Percentiles rank a stretch among this genome's conserved stretches.
Evolutionary conservation across 1,284 basidiomycete genomes (phyloP).

Genomic region (Cutaneotrichosporon sp.): DNA sequence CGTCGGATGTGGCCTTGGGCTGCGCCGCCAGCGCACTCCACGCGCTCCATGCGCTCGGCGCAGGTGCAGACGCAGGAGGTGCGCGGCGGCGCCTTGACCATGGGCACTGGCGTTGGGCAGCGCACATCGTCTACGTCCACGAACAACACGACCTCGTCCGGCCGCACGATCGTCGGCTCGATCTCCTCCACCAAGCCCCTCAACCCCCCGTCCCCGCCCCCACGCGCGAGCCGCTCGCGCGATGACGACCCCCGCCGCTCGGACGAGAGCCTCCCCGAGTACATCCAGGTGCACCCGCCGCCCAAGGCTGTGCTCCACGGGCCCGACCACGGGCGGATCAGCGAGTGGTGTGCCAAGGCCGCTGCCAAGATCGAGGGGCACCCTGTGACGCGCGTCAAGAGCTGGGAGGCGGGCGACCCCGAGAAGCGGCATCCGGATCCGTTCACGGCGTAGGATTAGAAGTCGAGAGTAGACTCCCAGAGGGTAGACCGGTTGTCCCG

Average conservation of each 20-base stretch:
- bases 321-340: neutral
- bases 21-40: neutral
- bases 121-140: constrained; percentile 1
- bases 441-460: neutral
- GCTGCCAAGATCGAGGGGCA: neutral
- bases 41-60: neutral
- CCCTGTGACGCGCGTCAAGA: neutral
- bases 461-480: neutral
- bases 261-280: neutral
- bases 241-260: constrained; percentile 2
- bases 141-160: neutral
- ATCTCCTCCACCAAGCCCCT: neutral
- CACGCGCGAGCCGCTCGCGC: neutral
- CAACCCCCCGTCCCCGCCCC: neutral
- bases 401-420: neutral
- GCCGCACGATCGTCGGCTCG: neutral
- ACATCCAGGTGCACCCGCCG: neutral
- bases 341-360: neutral
- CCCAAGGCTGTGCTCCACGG: neutral
- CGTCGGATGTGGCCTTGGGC: neutral
- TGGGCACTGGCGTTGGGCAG: neutral
- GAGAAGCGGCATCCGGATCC: neutral
- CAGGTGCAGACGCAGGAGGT: neutral
- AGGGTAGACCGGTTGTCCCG: neutral
- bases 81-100: neutral